Conservation (phyloP, 352 stramenopile species). For the Phytophthora niederhauseri region DNA sequence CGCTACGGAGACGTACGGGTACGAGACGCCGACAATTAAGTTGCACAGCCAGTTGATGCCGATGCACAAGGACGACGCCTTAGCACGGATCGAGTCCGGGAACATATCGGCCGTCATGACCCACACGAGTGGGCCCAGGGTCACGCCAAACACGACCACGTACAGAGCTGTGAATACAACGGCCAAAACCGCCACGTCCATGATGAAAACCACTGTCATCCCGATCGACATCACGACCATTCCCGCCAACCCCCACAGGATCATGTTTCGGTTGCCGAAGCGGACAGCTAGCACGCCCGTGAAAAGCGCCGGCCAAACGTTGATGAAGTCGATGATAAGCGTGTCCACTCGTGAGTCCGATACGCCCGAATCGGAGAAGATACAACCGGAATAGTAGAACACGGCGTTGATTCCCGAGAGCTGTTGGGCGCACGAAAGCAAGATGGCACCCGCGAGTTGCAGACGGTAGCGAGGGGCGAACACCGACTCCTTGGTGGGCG, state of each 20-base stretch:
- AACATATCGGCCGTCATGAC: constrained; percentile 15
- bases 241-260: constrained; percentile 11
- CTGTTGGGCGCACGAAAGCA: constrained; percentile 13
- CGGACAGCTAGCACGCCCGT: constrained; percentile 13
- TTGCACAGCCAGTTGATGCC: constrained; percentile 17
- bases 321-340: constrained; percentile 16
- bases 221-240: constrained; percentile 20
- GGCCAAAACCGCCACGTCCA: constrained; percentile 3
- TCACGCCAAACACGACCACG: constrained; percentile 13
- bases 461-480: constrained; percentile 13
- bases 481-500: constrained; percentile 17
- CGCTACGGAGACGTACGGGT: constrained; percentile 6
- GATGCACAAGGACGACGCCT: constrained; percentile 11
- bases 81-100: constrained; percentile 12
- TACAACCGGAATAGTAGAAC: constrained; percentile 14
- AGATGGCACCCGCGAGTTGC: constrained; percentile 18
- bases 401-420: constrained; percentile 17
- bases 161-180: constrained; percentile 18
- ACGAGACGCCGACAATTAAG: constrained; percentile 10
- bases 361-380: constrained; percentile 7
- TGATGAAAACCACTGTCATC: constrained; percentile 16
- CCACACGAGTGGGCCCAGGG: constrained; percentile 9
- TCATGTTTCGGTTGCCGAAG: constrained; percentile 20
- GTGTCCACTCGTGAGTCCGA: constrained; percentile 5
- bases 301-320: constrained; percentile 15